Conservation (phyloP, 805 yeast species). For the Saccharomycopsis sp. region DNA sequence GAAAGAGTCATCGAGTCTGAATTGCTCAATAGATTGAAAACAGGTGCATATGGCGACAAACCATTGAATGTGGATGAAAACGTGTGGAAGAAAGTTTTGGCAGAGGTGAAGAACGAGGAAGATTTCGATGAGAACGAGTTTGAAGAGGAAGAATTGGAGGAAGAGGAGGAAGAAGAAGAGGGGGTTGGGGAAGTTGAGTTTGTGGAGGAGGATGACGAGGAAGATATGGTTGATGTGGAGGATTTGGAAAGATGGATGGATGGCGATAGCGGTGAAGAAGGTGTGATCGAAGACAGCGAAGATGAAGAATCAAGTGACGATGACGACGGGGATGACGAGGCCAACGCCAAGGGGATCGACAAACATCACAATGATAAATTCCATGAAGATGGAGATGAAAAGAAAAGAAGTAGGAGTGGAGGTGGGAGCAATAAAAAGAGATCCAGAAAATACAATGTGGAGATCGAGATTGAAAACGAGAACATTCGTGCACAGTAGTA, state of each 20-base stretch:
- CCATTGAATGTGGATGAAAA: slow-evolving; percentile 94
- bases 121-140: slow-evolving; percentile 39
- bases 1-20: slow-evolving; percentile 96
- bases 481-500: slow-evolving; percentile 4
- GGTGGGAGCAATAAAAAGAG: slow-evolving; percentile 15
- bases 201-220: slow-evolving; percentile 85
- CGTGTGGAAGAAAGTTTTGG: slow-evolving; percentile 91
- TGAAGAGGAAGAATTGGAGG: slow-evolving; percentile 38
- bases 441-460: slow-evolving; percentile 19
- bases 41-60: slow-evolving; percentile 97
- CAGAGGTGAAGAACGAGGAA: slow-evolving; percentile 50
- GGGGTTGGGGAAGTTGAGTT: slow-evolving; percentile 72
- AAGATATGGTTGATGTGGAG: slow-evolving; percentile 80
- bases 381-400: slow-evolving; percentile 11
- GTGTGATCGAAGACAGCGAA: slow-evolving; percentile 7
- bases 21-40: slow-evolving; percentile 84
- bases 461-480: slow-evolving; percentile 20
- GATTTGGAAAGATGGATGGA: slow-evolving; percentile 76
- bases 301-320: slow-evolving; percentile 13
- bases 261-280: slow-evolving; percentile 31
- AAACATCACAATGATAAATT: slow-evolving; percentile 17
- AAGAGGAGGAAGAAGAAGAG: slow-evolving; percentile 40
- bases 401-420: background rate
- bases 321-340: slow-evolving; percentile 13
- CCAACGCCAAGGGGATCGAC: slow-evolving; percentile 12